Conservation (phyloP, 148 eudicot species). For the Persicaria tinctoria region DNA sequence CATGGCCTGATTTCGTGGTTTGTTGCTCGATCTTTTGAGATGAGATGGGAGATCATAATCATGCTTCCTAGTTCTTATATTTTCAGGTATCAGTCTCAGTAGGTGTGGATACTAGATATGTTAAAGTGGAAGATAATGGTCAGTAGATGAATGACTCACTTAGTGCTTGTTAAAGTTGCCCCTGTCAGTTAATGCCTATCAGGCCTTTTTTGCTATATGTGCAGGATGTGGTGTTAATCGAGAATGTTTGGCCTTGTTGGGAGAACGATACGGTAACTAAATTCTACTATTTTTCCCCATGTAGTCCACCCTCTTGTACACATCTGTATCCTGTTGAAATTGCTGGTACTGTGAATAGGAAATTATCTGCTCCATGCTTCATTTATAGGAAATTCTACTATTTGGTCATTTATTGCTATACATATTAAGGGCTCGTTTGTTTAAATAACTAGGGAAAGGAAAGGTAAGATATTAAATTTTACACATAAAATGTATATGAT, state of each 20-base stretch:
- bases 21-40: neutral
- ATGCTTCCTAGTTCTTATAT: neutral
- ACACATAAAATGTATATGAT: no score
- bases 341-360: neutral
- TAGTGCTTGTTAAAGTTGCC: neutral
- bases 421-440: neutral
- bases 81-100: conserved; percentile 63
- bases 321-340: neutral
- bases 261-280: conserved; percentile 75
- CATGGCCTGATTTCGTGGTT: neutral
- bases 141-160: conserved; percentile 15
- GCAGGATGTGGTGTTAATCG: conserved; percentile 85
- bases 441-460: no score
- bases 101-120: conserved; percentile 54
- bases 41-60: no score
- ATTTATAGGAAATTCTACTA: no score
- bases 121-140: conserved; percentile 93
- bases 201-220: conserved; percentile 14
- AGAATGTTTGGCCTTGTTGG: conserved; percentile 77
- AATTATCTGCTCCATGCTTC: neutral
- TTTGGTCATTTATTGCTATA: conserved; percentile 13
- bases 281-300: conserved; percentile 1
- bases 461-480: no score
- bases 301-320: neutral
- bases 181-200: neutral